phyloP scores from a whole-genome alignment of 768 basidiomycete species.

The Boletus sp. region DNA sequence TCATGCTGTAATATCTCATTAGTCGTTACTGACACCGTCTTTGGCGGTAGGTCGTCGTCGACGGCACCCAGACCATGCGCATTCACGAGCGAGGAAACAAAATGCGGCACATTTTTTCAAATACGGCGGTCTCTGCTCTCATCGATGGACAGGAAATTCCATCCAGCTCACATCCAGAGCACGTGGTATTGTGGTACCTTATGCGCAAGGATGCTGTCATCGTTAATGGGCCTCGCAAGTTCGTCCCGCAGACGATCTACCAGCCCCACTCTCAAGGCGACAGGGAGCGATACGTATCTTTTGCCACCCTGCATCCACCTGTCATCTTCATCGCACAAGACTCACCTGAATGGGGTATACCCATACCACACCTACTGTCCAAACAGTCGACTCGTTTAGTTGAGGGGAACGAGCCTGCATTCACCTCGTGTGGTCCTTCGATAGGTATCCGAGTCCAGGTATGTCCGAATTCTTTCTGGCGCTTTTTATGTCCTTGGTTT shows the following conservation, averaged over 20 bases:
- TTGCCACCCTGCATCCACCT: slow-evolving; percentile 54
- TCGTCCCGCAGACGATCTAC: slow-evolving; percentile 68
- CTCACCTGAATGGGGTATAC: slow-evolving; percentile 58
- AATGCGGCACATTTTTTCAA: neutral
- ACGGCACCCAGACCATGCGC: neutral
- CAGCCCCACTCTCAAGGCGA: slow-evolving; percentile 71
- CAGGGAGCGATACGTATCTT: slow-evolving; percentile 67
- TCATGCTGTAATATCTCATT: neutral
- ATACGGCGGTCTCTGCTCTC: neutral
- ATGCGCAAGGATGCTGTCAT: slow-evolving; percentile 9
- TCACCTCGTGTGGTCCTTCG: slow-evolving; percentile 64
- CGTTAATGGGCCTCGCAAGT: slow-evolving; percentile 37
- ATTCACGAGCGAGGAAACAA: neutral
- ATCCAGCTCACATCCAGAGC: neutral
- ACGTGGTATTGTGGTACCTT: slow-evolving; percentile 4
- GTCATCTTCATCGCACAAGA: slow-evolving; percentile 56
- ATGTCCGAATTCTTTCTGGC: neutral
- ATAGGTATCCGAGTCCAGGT: slow-evolving; percentile 73
- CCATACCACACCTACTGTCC: slow-evolving; percentile 55
- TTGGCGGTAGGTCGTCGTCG: neutral
- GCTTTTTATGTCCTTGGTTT: neutral
- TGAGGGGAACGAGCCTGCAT: slow-evolving; percentile 58
- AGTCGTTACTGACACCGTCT: neutral
- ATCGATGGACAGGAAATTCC: neutral
- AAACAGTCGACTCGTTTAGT: slow-evolving; percentile 49